Percentiles rank a stretch among this genome's conserved stretches.
phyloP scores from a whole-genome alignment of 345 rosid genomes.

The Nasturtium officinale region DNA sequence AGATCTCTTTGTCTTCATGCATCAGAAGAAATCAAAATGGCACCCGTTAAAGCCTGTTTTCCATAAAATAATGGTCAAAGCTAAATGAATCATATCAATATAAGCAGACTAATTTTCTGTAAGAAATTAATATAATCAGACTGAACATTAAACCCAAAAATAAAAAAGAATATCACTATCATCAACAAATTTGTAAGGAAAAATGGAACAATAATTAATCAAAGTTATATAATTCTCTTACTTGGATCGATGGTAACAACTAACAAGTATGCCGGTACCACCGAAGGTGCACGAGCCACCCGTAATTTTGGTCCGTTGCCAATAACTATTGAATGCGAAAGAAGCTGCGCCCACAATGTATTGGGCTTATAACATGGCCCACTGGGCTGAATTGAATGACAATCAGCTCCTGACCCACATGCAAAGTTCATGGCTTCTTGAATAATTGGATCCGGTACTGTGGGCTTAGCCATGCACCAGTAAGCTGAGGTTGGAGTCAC shows the following conservation, averaged over 20 bases:
- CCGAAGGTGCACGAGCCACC: constrained; percentile 93
- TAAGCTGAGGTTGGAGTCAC: constrained; percentile 50
- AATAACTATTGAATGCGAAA: constrained; percentile 87
- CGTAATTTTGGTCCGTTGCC: constrained; percentile 76
- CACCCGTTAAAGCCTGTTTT: constrained; percentile 62
- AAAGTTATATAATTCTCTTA: constrained; percentile 33
- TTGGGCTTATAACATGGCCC: constrained; percentile 81
- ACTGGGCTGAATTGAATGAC: constrained; percentile 62
- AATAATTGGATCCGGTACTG: constrained; percentile 93
- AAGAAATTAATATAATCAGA: too few relatives aligned
- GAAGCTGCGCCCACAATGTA: constrained; percentile 85
- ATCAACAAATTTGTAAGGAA: not conserved
- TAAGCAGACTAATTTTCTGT: too few relatives aligned
- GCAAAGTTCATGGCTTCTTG: constrained; percentile 96
- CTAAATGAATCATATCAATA: not conserved
- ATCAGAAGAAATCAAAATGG: constrained; percentile 53
- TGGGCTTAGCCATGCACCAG: constrained; percentile 94
- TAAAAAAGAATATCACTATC: not conserved
- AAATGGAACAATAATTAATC: not conserved
- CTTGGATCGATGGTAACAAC: constrained; percentile 94
- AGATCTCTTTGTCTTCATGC: constrained; percentile 32
- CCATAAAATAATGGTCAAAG: not conserved
- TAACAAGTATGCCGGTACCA: constrained; percentile 88
- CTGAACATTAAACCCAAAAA: too few relatives aligned
- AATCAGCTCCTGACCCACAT: constrained; percentile 88